Base-by-base conservation (phyloP, 139 green algal genomes). In the Tetradesmus obliquus region DNA sequence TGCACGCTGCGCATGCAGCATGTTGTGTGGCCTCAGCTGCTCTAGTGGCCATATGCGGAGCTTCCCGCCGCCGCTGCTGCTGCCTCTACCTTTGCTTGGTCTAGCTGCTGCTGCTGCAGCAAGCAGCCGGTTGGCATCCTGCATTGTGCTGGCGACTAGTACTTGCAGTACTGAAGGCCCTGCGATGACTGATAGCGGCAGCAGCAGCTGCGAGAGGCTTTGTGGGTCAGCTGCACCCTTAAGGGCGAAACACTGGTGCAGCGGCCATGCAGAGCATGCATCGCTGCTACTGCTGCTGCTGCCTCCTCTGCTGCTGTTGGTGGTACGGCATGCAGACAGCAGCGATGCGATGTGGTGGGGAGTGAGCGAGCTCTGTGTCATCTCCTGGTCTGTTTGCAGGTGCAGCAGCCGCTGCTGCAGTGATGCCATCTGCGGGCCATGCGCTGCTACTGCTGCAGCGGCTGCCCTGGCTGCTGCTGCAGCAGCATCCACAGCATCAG, bases 1-100 rank as follows among this genome's bases (percentile, higher is more conserved):
- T 71, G 72, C 74, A 1, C 90, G 89, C 91, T 94, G 93, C 2
- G 55, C 22, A 22, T 54, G 3, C 45, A 13, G 58, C 82, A 53
- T 83, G 66, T 55, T 93, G 69, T 45, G 69, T 1, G 17, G 53
- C 22, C n/a, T 15, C 76, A 96, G 83, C 7, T 57, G 66, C 60
- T 95, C 92, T 17, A 96, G 83, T 1, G 94, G 92, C 94, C 94
- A 96, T 32, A 96, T 79, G 32, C 72, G 84, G 1, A 91, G 54
- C 72, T 84, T 87, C 8, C 86, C 72, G 19, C 66, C n/a, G 82
- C 22, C 55, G 13, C 45, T 22, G 55, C 57, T 60, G 58, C 80
- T 54, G 87, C n/a, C 83, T 7, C 62, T n/a, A n/a, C 55, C 60
- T 7, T 22, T 54, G n/a, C 60, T 0, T 19, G 2, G 13, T 3